phyloP scores from a whole-genome alignment of 805 yeast genomes.

The Kluyveromyces nonfermentans region DNA sequence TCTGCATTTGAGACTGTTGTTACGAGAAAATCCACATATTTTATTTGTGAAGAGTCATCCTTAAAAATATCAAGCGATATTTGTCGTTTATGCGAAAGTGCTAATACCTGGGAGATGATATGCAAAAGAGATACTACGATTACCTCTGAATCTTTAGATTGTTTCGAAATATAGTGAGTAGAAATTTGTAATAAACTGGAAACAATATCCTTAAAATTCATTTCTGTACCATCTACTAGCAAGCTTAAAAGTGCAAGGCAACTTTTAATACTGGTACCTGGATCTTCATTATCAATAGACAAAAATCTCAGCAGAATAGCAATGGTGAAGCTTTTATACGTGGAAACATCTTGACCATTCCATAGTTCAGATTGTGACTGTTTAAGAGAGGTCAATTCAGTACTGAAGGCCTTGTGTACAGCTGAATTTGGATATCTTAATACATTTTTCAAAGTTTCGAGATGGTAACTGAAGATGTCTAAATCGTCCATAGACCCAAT shows the following conservation, averaged over 20 bases:
- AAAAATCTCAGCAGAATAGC: constrained; percentile 40
- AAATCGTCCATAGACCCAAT: constrained; percentile 47
- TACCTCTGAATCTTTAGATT: constrained; percentile 20
- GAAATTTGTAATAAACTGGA: constrained; percentile 33
- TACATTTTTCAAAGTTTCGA: constrained; percentile 44
- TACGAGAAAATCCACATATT: constrained; percentile 38
- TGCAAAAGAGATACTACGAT: constrained; percentile 27
- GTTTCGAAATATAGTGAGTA: constrained; percentile 19
- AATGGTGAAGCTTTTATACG: constrained; percentile 50
- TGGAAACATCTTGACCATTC: constrained; percentile 40
- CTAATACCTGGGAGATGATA: constrained; percentile 25
- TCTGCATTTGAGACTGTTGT: constrained; percentile 39
- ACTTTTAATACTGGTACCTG: constrained; percentile 33
- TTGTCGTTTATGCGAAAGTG: constrained; percentile 25
- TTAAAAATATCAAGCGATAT: constrained; percentile 26
- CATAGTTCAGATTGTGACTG: constrained; percentile 12
- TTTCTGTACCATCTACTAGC: constrained; percentile 50
- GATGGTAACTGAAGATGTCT: constrained; percentile 51
- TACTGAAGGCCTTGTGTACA: constrained; percentile 40
- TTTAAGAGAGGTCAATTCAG: constrained; percentile 52
- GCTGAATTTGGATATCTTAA: constrained; percentile 36
- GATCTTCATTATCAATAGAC: constrained; percentile 22
- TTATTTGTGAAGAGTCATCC: constrained; percentile 23
- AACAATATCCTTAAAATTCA: constrained; percentile 39
- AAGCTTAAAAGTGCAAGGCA: constrained; percentile 37